A percentile compares a stretch with the other conserved stretches of the same genome.
Evolutionary conservation across 2,329 filamentous ascomycete genomes (phyloP).

Genomic region (Colletotrichum lini): DNA sequence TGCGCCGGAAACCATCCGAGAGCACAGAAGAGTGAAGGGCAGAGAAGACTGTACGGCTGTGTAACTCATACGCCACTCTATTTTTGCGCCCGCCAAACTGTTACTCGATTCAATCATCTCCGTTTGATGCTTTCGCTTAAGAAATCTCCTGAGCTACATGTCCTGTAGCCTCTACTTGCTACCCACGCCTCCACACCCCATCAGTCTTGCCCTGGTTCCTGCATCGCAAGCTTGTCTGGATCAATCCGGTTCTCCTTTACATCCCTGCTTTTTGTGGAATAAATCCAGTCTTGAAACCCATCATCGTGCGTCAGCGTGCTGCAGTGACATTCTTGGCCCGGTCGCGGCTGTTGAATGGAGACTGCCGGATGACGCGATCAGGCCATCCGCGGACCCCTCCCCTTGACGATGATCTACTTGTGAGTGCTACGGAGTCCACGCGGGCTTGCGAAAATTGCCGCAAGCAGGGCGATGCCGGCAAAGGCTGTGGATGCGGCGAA

Average conservation of each 20-base stretch:
- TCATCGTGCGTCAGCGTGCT: neutral
- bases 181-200: neutral
- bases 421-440: conserved; percentile 51
- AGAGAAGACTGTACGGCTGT: too few species aligned
- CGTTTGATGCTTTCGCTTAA: neutral
- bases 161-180: neutral
- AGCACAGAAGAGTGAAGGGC: too few species aligned
- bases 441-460: conserved; percentile 50
- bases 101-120: too few species aligned
- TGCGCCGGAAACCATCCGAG: too few species aligned
- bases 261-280: neutral
- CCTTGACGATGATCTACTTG: conserved; percentile 31
- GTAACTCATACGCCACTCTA: too few species aligned
- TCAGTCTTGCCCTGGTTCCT: neutral
- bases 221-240: neutral
- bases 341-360: neutral
- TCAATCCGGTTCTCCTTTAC: neutral
- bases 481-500: conserved; percentile 69
- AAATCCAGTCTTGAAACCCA: neutral
- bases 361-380: neutral
- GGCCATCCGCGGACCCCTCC: too few species aligned
- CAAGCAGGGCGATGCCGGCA: conserved; percentile 60
- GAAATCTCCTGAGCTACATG: neutral
- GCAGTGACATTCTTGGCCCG: neutral
- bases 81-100: too few species aligned